Evolutionary conservation across 1,139 yeast genomes (phyloP).

Genomic region (Taphrina confusa): DNA sequence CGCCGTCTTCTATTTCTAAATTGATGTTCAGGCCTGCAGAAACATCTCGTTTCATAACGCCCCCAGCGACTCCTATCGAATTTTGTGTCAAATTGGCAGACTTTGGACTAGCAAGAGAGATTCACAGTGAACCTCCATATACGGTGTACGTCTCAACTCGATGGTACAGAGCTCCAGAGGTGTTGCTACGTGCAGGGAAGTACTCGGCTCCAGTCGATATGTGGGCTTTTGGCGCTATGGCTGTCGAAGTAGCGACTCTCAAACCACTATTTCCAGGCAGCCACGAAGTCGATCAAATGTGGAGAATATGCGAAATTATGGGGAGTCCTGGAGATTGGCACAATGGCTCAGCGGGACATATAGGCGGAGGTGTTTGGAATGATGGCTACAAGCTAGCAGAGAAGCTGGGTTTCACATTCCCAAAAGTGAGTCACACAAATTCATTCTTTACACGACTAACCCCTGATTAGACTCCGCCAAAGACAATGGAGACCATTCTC

Average conservation of each 20-base stretch:
- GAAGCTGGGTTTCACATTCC: constrained; percentile 70
- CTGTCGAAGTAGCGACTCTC: constrained; percentile 74
- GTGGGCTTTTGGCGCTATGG: constrained; percentile 93
- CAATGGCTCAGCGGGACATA: constrained; percentile 57
- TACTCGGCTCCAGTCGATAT: constrained; percentile 82
- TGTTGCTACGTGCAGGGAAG: constrained; percentile 63
- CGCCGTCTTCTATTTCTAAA: neutral
- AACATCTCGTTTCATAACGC: constrained; percentile 41
- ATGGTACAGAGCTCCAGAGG: constrained; percentile 96
- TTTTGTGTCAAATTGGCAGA: constrained; percentile 77
- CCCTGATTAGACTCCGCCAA: constrained; percentile 25
- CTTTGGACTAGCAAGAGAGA: constrained; percentile 80
- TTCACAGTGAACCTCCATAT: constrained; percentile 57
- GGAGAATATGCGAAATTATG: constrained; percentile 62
- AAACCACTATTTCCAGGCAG: constrained; percentile 82
- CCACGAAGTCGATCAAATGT: constrained; percentile 73
- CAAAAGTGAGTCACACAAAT: constrained; percentile 58
- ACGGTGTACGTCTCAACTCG: constrained; percentile 84
- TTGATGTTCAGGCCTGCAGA: neutral
- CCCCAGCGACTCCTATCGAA: constrained; percentile 41
- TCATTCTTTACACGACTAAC: no score
- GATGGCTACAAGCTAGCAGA: constrained; percentile 67
- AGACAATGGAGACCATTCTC: constrained; percentile 17
- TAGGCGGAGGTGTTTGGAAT: constrained; percentile 73
- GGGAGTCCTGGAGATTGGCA: constrained; percentile 62